Evolutionary conservation across 2,329 filamentous ascomycete genomes (phyloP), one percentile per base, ranked within the genome.

Genomic region (Pleurostoma richardsiae): DNA sequence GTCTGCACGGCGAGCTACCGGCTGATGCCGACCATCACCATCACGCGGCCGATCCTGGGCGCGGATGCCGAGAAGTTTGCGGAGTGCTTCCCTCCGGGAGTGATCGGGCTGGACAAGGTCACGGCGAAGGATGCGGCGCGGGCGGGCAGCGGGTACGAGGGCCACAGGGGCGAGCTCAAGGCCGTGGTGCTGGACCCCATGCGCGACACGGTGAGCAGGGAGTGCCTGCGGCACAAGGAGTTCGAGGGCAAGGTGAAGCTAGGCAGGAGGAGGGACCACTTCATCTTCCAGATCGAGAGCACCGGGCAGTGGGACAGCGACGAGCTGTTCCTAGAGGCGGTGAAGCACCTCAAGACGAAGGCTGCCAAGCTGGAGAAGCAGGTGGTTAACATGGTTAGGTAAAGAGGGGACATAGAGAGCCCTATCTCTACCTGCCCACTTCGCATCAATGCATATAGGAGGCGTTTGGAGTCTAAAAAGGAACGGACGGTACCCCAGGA

Each of bases 211-310:
- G 92, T 99, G 51, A 95, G 88, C 68, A 82, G 94, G 55, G 95
- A 99, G 71, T 94, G 87, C 60, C 69, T 99, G 61, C 83, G 94
- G 43, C 92, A 99, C 64, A 77, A 85, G 29, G 94, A 97, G 70
- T 97, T 99, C 71, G 82, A 94, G 68, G 88, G 84, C 63, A 99
- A 96, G 74, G 94, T 99, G 53, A 91, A 90, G 74, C 80, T 99
- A 30, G 94, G 94, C 40, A 79, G 95, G 46, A 75, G 90, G 58
- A 78, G 90, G 54, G 94, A 99, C 66, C 95, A 99, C 71, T 99
- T 99, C 67, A 97, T 99, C 68, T 99, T 94, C 76, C 86, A 83
- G 46, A 79, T 99, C 33, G 94, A 99, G 75, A 96, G 91, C 73
- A 86, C 90, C 0, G 95, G 94, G 5, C 94, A 99, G 71, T 95